Evolutionary conservation across 805 yeast genomes (phyloP).

Genomic region (Lipomyces chichibuensis): DNA sequence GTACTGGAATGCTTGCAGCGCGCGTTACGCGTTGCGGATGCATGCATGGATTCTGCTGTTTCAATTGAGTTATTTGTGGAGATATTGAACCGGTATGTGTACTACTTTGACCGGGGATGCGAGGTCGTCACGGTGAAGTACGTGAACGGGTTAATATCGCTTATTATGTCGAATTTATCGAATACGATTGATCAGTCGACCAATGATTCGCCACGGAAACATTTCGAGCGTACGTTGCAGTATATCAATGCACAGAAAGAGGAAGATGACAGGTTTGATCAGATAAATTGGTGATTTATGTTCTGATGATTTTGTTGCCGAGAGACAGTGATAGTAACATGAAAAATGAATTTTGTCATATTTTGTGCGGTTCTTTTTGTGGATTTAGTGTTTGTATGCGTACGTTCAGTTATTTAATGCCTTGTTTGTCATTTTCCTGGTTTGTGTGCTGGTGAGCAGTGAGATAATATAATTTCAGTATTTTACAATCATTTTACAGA

Average conservation of each 20-base stretch:
- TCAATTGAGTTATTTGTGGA: constrained; percentile 86
- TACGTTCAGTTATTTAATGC: background rate
- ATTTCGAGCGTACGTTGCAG: constrained; percentile 70
- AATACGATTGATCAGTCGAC: constrained; percentile 36
- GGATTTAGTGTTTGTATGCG: background rate
- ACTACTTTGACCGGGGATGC: constrained; percentile 82
- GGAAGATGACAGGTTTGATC: constrained; percentile 61
- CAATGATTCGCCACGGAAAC: constrained; percentile 51
- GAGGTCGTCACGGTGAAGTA: constrained; percentile 68
- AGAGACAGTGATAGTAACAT: background rate
- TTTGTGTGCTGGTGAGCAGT: background rate
- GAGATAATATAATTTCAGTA: background rate
- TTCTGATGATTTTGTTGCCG: background rate
- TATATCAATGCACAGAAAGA: constrained; percentile 71
- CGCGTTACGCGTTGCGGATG: constrained; percentile 86
- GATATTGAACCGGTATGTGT: constrained; percentile 80
- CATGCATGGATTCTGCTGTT: constrained; percentile 79
- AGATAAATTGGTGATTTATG: constrained; percentile 29
- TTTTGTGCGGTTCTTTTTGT: background rate
- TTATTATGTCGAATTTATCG: constrained; percentile 54
- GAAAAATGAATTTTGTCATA: background rate
- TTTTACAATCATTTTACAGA: background rate
- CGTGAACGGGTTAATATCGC: constrained; percentile 82
- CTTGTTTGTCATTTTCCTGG: background rate
- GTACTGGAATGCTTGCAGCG: constrained; percentile 91